Percentiles rank a stretch among this genome's conserved stretches.
phyloP scores from a whole-genome alignment of 257 asterid species.

The Primulina huaijiensis region DNA sequence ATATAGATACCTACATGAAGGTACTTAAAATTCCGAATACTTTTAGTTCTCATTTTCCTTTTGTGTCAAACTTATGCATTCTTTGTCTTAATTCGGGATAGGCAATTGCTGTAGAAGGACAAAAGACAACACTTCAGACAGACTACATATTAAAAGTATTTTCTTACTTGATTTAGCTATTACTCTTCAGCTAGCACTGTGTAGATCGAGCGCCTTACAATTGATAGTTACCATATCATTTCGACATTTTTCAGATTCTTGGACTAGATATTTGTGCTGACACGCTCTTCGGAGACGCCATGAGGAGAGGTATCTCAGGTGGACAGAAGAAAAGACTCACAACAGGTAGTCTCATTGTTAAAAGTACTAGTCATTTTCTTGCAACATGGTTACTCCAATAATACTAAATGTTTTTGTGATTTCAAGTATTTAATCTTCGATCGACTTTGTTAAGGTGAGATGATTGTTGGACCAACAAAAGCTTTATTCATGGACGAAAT shows the following conservation, averaged over 20 bases:
- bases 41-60: neutral
- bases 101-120: conserved; percentile 51
- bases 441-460: conserved; percentile 34
- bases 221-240: neutral
- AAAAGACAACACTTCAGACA: conserved; percentile 40
- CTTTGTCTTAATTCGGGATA: conserved; percentile 5
- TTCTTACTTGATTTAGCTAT: neutral
- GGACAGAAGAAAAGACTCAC: conserved; percentile 51
- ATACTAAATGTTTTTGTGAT: neutral
- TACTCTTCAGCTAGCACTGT: neutral
- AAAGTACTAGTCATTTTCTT: neutral
- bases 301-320: conserved; percentile 55
- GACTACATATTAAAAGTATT: conserved; percentile 46
- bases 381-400: neutral
- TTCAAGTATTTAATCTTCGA: neutral
- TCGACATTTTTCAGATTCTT: conserved; percentile 33
- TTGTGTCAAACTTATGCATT: neutral
- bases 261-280: conserved; percentile 49
- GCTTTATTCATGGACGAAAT: conserved; percentile 48
- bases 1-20: conserved; percentile 56
- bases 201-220: neutral
- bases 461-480: conserved; percentile 42
- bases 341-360: conserved; percentile 28
- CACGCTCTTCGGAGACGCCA: conserved; percentile 43
- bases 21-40: conserved; percentile 15